Base-by-base conservation (phyloP, 2,329 filamentous ascomycete genomes). In the Cladophialophora carrionii region DNA sequence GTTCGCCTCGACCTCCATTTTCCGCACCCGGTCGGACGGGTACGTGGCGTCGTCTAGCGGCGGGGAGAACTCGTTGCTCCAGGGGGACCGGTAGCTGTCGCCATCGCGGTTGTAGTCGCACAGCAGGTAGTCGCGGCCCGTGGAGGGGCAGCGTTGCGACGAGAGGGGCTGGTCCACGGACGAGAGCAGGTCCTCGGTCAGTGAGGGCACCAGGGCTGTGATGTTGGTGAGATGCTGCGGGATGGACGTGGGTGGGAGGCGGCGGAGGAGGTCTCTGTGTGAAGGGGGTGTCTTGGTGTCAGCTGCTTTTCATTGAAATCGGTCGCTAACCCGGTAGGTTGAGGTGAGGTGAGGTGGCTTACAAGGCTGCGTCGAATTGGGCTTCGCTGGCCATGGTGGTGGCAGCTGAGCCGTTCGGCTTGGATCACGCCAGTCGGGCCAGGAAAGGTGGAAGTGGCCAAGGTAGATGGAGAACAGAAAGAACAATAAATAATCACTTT, bases 51-150 rank as follows among this genome's bases (percentile, higher is more conserved):
- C 93, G 56, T 90, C 89, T 66, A 96, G 85, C 14, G 92, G 90
- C 20, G 94, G 95, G 77, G 98, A 92, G 78, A 99, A 99, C 79
- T 96, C 90, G 81, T 98, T 98, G 81, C 90, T 95, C 95, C 95
- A 99, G n/a, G 95, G 95, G 71, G 91, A 96, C 68, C 95, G 90
- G 85, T 96, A 96, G 80, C 90, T 96, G 81, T 97, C 94, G 68
- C 95, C 95, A 80, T 99, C 95, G 70, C 95, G 93, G 85, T 99
- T 99, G 85, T 99, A 99, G 85, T 99, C 95, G 84, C 95, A 99
- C 74, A 97, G 90, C 58, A 99, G 87, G 82, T 96, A 99, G 81
- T 98, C 95, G 72, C 94, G 90, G 73, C 92, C 92, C 34, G 91
- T 90, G 79, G 93, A 90, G 72, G 87, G 87, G 84, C 95, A 98